Evolutionary conservation across 2,329 filamentous ascomycete species (phyloP).

Genomic region (Botrytis deweyae): DNA sequence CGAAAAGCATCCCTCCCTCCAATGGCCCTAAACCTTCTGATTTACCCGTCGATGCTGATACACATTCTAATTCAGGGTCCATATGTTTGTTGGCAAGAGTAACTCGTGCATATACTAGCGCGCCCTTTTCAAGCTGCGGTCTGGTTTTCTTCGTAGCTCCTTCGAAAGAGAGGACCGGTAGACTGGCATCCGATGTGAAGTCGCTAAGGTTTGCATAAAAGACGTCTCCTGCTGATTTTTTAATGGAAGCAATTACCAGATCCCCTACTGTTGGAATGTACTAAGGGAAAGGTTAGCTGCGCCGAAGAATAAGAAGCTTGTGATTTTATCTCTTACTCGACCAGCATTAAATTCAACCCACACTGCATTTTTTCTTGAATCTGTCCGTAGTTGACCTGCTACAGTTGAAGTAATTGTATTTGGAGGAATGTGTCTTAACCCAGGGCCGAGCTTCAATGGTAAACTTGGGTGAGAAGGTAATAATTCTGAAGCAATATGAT

Average conservation of each 20-base stretch:
- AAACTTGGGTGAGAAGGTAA: slow-evolving; percentile 68
- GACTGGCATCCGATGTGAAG: slow-evolving; percentile 61
- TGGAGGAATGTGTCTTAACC: slow-evolving; percentile 79
- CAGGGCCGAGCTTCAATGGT: slow-evolving; percentile 78
- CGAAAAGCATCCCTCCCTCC: slow-evolving; percentile 81
- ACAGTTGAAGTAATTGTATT: slow-evolving; percentile 68
- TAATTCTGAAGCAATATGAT: slow-evolving; percentile 62
- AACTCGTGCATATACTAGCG: slow-evolving; percentile 87
- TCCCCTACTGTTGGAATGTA: slow-evolving; percentile 81
- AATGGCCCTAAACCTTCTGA: slow-evolving; percentile 83
- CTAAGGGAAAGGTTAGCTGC: slow-evolving; percentile 45
- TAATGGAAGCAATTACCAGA: slow-evolving; percentile 82
- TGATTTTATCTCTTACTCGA: slow-evolving; percentile 51
- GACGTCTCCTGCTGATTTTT: slow-evolving; percentile 70
- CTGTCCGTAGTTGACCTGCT: slow-evolving; percentile 64
- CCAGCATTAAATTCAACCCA: slow-evolving; percentile 73
- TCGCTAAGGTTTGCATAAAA: slow-evolving; percentile 78
- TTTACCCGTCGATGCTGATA: slow-evolving; percentile 82
- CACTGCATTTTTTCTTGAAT: slow-evolving; percentile 72
- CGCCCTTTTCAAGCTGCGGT: slow-evolving; percentile 70
- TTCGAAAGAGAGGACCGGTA: slow-evolving; percentile 91
- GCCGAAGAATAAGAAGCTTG: not conserved
- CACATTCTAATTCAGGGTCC: slow-evolving; percentile 88
- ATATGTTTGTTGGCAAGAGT: slow-evolving; percentile 75
- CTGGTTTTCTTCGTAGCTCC: slow-evolving; percentile 88